phyloP scores from a whole-genome alignment of 345 rosid genomes.

The Eucalyptus microcorys region DNA sequence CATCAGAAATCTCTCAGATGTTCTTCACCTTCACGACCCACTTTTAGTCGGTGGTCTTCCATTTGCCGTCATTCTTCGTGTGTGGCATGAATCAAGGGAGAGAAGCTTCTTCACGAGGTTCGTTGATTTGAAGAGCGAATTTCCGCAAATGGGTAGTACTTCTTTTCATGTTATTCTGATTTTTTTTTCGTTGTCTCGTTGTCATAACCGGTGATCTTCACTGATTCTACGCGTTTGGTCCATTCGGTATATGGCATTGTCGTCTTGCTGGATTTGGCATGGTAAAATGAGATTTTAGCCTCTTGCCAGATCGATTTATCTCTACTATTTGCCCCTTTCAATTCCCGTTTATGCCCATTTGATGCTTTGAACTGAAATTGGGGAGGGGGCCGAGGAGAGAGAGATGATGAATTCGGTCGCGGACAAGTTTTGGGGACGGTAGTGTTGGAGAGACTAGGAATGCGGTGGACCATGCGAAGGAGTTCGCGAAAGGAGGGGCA shows the following conservation, averaged over 20 bases:
- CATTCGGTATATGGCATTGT: not conserved
- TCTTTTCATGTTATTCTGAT: not conserved
- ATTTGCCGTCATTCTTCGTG: not conserved
- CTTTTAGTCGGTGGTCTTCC: not conserved
- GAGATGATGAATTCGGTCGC: not conserved
- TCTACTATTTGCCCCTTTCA: not conserved
- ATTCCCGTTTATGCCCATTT: no score
- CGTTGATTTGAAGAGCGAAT: not conserved
- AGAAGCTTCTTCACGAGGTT: not conserved
- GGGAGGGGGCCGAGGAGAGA: not conserved
- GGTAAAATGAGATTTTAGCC: not conserved
- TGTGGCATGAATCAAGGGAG: not conserved
- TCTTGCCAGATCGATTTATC: not conserved
- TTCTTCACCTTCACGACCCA: not conserved
- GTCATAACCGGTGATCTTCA: not conserved
- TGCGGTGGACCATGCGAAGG: conserved; percentile 27
- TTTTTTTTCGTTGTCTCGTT: no score
- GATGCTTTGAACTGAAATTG: no score
- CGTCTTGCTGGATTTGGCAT: not conserved
- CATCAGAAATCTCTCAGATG: not conserved
- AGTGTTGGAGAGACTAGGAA: not conserved
- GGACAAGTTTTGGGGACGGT: not conserved
- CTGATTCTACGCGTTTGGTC: not conserved
- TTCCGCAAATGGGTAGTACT: not conserved
- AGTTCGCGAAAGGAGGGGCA: conserved; percentile 31